Evolutionary conservation across 1,139 yeast species (phyloP), one percentile per base, ranked within the genome.

Genomic region (Debaryomyces subglobosus): DNA sequence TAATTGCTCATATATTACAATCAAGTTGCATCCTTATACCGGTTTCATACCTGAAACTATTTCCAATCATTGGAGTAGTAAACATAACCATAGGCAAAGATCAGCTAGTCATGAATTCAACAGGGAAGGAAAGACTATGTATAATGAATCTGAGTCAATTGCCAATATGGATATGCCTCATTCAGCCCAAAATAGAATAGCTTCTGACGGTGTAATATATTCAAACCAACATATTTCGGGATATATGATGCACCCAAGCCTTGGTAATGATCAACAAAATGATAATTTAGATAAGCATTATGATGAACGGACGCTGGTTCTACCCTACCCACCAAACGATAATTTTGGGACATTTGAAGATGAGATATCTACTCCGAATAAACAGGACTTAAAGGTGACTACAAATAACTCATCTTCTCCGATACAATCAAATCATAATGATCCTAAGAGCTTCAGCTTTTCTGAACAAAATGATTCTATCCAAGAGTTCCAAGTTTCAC

Each of bases 101-200:
- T 65, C 71, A 2, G 68, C 63, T 21, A 66, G 68, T 51, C 69
- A 69, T 53, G 73, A 68, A 36, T 59, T 59, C 15, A 65, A 61
- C 27, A 53, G 74, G 42, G 65, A 67, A 21, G 58, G 64, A 27
- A 27, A 20, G 20, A 13, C 18, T 9, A 29, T 18, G 10, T 33
- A 53, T 53, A 10, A 66, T 37, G 20, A 40, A 13, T 18, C 25
- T 35, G 16, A 29, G 15, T 18, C 24, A 32, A 12, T 21, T 39
- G 18, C 33, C 10, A 15, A 9, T 16, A 15, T 21, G 9, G 9
- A 6, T 20, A 21, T 24, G 16, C 16, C 24, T 8, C 21, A 7
- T 21, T 20, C 30, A 27, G 12, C 29, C 29, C 44, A 41, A 24
- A 39, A 36, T 39, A 42, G 64, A 49, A 51, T 59, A 2, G 44